Evolutionary conservation across 306 rosid species (phyloP).

Genomic region (Amphicarpaea edgeworthii): DNA sequence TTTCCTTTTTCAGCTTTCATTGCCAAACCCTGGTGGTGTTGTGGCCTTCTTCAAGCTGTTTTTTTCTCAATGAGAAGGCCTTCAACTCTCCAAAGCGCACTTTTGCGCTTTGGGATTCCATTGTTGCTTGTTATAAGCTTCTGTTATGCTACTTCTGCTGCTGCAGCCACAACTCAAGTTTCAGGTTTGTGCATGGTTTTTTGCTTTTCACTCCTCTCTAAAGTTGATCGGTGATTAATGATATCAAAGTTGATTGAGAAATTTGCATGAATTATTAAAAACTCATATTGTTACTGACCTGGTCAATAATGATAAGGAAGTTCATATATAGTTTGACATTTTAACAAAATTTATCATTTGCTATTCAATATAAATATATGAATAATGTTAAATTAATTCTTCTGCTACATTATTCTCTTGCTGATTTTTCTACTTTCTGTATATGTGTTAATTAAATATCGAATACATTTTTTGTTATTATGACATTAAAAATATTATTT

Average conservation of each 20-base stretch:
- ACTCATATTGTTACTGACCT: no score
- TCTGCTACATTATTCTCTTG: no score
- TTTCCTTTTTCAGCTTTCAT: conserved; percentile 7
- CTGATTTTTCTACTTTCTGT: no score
- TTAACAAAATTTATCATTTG: not conserved
- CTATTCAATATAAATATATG: no score
- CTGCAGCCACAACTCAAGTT: conserved; percentile 32
- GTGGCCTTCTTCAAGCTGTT: conserved; percentile 3
- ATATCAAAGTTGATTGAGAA: no score
- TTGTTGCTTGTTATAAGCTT: conserved; percentile 39
- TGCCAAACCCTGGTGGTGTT: not conserved
- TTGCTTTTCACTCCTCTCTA: not conserved
- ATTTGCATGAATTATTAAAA: no score
- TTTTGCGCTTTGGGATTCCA: conserved; percentile 34
- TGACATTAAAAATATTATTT: no score
- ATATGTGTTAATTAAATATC: no score
- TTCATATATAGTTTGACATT: not conserved
- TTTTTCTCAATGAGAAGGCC: conserved; percentile 35
- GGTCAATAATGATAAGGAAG: not conserved
- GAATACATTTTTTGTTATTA: no score
- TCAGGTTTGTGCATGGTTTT: conserved; percentile 46
- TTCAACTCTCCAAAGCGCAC: conserved; percentile 30
- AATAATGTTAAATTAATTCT: no score
- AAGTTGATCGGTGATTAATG: not conserved
- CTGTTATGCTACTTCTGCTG: conserved; percentile 34